Conservation (phyloP, 2,329 filamentous ascomycete species). For the Botrytis deweyae region DNA sequence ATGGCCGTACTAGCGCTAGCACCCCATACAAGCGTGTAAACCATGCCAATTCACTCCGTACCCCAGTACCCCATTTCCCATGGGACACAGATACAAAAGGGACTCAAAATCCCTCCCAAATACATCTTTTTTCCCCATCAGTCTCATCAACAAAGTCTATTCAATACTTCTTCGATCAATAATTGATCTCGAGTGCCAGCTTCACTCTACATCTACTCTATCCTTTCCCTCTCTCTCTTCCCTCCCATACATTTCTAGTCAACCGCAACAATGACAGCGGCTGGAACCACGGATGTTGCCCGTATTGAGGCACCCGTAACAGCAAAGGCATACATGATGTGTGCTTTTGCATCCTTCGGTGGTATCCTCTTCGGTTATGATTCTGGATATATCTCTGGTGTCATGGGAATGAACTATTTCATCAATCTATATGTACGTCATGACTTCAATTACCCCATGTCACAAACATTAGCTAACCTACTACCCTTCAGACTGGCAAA, state of each 20-base stretch:
- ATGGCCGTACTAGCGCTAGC: background rate
- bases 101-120: constrained; percentile 1
- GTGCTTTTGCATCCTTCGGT: constrained; percentile 69
- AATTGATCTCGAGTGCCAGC: background rate
- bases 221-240: background rate
- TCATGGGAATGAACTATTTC: constrained; percentile 48
- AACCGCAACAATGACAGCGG: constrained; percentile 15
- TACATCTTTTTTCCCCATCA: background rate
- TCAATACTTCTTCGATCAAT: background rate
- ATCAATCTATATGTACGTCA: constrained; percentile 33
- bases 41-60: background rate
- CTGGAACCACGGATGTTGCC: constrained; percentile 59
- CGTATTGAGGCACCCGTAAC: constrained; percentile 68
- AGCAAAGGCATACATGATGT: constrained; percentile 66
- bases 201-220: background rate
- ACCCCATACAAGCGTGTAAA: constrained; percentile 1
- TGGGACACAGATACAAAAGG: constrained; percentile 18
- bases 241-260: background rate
- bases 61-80: background rate
- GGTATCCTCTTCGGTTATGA: constrained; percentile 64
- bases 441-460: constrained; percentile 18
- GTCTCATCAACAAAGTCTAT: background rate
- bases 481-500: constrained; percentile 25
- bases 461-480: background rate
- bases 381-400: constrained; percentile 70